phyloP scores from a whole-genome alignment of 2,329 filamentous ascomycete genomes.

The Geoglossum cookeanum region DNA sequence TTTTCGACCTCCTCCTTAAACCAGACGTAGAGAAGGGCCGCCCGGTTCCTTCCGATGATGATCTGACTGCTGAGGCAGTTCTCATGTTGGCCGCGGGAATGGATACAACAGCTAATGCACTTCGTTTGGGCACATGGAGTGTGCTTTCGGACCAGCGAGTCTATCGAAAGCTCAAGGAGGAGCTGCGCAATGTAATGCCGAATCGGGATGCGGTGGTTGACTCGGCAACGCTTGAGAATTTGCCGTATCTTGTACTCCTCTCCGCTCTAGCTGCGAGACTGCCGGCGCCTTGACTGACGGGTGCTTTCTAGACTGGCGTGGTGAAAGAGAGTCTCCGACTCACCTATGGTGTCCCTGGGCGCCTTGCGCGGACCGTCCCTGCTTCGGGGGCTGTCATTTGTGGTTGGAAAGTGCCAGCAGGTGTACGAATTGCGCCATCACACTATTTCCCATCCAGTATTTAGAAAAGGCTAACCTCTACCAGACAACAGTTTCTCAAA shows the following conservation, averaged over 20 bases:
- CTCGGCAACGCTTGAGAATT: neutral
- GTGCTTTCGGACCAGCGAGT: constrained; percentile 5
- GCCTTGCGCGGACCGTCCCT: constrained; percentile 4
- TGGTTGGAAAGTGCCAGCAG: constrained; percentile 2
- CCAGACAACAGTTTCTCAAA: neutral
- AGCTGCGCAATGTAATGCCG: constrained; percentile 6
- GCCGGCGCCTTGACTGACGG: neutral
- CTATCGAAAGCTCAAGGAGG: constrained; percentile 5
- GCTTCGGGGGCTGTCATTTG: neutral
- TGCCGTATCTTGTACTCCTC: neutral
- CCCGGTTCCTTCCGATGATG: neutral
- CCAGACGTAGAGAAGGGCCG: neutral
- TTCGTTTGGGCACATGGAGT: constrained; percentile 6
- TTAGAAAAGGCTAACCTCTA: neutral
- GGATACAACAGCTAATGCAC: constrained; percentile 9
- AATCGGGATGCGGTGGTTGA: neutral
- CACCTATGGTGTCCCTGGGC: constrained; percentile 3
- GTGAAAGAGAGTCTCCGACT: constrained; percentile 5
- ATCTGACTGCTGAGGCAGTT: constrained; percentile 7
- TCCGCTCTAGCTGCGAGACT: neutral
- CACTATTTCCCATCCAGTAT: neutral
- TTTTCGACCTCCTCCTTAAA: neutral
- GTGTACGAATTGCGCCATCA: neutral
- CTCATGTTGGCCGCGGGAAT: constrained; percentile 8
- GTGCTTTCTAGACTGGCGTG: neutral